Conservation (phyloP, 148 eudicot species). For the Rhododendron griersonianum region DNA sequence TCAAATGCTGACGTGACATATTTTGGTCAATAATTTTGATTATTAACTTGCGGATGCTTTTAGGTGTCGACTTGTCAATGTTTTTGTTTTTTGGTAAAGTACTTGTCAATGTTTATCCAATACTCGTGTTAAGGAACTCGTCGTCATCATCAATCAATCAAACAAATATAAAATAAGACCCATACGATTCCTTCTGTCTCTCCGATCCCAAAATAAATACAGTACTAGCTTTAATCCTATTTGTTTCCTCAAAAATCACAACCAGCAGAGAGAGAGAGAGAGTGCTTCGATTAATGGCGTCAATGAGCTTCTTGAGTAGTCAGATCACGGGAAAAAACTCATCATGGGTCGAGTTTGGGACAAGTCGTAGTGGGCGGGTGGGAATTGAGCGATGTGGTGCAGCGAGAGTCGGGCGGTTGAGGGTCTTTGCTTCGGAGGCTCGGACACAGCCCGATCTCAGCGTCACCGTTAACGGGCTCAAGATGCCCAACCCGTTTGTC, state of each 20-base stretch:
- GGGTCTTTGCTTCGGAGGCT: conserved; percentile 32
- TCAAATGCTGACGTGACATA: too few relatives aligned
- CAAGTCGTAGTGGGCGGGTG: neutral
- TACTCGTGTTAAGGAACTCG: neutral
- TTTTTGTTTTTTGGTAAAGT: too few relatives aligned
- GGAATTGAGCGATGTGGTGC: conserved; percentile 4
- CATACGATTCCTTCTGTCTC: neutral
- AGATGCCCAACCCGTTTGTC: conserved; percentile 97
- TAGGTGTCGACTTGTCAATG: too few relatives aligned
- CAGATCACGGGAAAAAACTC: conserved; percentile 17
- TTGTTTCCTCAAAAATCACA: neutral
- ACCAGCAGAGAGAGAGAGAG: neutral
- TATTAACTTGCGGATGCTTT: too few relatives aligned
- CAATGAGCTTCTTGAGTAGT: conserved; percentile 15
- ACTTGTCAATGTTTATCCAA: too few relatives aligned
- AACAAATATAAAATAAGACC: neutral
- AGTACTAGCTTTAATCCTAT: too few relatives aligned
- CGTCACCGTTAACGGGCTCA: conserved; percentile 84
- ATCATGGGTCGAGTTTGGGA: conserved; percentile 16
- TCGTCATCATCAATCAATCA: neutral
- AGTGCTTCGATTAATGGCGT: conserved; percentile 8
- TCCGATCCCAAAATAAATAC: neutral
- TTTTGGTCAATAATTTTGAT: too few relatives aligned
- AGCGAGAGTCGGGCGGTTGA: conserved; percentile 38
- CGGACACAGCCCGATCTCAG: conserved; percentile 66